Percentiles rank a stretch among this genome's conserved stretches.
These are phyloP conservation scores for Mycosphaerella sp. DNA, from an alignment of 2,329 filamentous ascomycete species.

Conservation along the genomic window DNA sequence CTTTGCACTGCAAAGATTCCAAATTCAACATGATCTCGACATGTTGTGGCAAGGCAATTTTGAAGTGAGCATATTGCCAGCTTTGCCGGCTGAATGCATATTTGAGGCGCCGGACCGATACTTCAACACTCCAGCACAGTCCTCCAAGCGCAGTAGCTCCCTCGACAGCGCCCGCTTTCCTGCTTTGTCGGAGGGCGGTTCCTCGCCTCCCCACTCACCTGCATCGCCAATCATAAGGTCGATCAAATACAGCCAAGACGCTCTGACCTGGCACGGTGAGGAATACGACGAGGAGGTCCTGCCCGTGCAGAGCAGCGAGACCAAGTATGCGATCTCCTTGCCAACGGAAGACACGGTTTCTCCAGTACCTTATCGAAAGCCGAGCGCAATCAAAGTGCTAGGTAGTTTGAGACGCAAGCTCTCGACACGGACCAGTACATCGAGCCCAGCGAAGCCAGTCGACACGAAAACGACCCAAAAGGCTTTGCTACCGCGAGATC, in stretches of 20 bases:
- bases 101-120: slow-evolving; percentile 21
- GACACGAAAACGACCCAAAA: background rate
- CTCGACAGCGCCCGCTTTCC: slow-evolving; percentile 10
- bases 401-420: slow-evolving; percentile 1
- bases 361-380: background rate
- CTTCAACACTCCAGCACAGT: slow-evolving; percentile 1
- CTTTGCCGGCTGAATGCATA: slow-evolving; percentile 25
- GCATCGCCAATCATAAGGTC: slow-evolving; percentile 7
- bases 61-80: slow-evolving; percentile 6
- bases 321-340: background rate
- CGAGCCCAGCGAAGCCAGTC: slow-evolving; percentile 1
- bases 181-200: slow-evolving; percentile 11
- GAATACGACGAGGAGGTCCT: background rate
- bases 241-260: slow-evolving; percentile 4
- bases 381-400: slow-evolving; percentile 1
- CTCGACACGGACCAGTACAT: slow-evolving; percentile 1
- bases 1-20: slow-evolving; percentile 18
- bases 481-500: slow-evolving; percentile 12
- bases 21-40: slow-evolving; percentile 15
- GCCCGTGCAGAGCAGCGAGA: background rate
- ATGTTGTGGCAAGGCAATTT: slow-evolving; percentile 1
- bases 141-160: slow-evolving; percentile 9
- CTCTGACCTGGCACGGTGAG: slow-evolving; percentile 1
- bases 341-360: background rate
- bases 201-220: slow-evolving; percentile 1